These are phyloP conservation scores for Suhomyces coccinellae DNA, from an alignment of 1,139 yeast genomes.

Conservation along the genomic window DNA sequence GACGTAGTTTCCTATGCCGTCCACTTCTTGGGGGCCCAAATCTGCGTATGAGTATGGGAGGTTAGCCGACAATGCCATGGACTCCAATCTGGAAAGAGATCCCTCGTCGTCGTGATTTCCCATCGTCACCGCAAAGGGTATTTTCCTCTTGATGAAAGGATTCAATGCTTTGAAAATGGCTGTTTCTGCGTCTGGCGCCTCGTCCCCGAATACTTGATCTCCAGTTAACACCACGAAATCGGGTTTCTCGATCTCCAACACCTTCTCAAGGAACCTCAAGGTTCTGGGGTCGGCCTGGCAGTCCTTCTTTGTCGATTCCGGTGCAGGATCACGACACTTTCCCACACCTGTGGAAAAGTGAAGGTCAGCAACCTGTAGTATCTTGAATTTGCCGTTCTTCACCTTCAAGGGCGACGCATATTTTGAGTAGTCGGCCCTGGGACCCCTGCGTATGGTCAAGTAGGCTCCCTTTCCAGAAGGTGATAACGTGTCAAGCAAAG, in stretches of 20 bases:
- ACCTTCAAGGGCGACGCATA: constrained; percentile 28
- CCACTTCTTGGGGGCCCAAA: constrained; percentile 62
- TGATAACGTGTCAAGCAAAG: constrained; percentile 26
- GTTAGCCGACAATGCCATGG: constrained; percentile 54
- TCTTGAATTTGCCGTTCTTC: constrained; percentile 58
- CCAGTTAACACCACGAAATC: constrained; percentile 84
- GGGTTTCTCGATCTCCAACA: constrained; percentile 72
- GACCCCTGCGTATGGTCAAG: constrained; percentile 33
- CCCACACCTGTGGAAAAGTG: constrained; percentile 83
- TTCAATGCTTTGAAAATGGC: constrained; percentile 74
- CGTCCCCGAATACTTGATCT: constrained; percentile 75
- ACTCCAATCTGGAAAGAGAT: constrained; percentile 54
- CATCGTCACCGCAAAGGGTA: constrained; percentile 79
- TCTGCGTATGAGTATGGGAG: constrained; percentile 69
- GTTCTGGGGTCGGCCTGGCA: constrained; percentile 82
- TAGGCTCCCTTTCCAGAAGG: constrained; percentile 24
- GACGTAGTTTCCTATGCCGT: constrained; percentile 80
- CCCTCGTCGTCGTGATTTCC: constrained; percentile 91
- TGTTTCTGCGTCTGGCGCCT: constrained; percentile 74
- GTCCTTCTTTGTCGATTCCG: constrained; percentile 37
- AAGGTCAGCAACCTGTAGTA: constrained; percentile 82
- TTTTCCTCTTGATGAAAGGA: constrained; percentile 62
- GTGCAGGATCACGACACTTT: constrained; percentile 68
- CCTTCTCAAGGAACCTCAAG: constrained; percentile 54
- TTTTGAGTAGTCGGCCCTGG: constrained; percentile 23